phyloP scores from a whole-genome alignment of 257 asterid species.

The Solanum pinnatisectum region DNA sequence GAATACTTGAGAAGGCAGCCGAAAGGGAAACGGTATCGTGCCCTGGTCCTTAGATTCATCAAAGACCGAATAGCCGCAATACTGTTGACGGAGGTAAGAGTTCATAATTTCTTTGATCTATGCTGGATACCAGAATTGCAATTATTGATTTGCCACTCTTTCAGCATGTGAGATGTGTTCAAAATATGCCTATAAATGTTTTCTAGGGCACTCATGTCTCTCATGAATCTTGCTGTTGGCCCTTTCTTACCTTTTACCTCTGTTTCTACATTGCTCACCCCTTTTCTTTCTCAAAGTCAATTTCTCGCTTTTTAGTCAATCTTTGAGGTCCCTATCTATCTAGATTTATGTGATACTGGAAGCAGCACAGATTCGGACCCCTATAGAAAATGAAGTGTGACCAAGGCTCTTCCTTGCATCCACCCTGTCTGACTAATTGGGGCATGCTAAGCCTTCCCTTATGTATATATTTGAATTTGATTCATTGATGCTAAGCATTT shows the following conservation, averaged over 20 bases:
- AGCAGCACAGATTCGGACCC: not conserved
- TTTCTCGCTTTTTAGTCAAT: not conserved
- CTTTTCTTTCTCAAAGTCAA: not conserved
- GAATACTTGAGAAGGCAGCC: constrained; percentile 87
- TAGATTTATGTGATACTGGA: not conserved
- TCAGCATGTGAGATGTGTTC: not conserved
- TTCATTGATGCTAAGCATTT: not conserved
- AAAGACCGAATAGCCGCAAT: constrained; percentile 85
- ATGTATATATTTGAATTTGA: not conserved
- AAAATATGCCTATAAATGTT: not conserved
- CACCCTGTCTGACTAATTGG: not conserved
- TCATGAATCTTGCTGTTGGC: not conserved
- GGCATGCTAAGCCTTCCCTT: not conserved
- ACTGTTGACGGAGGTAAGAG: constrained; percentile 73
- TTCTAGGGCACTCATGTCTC: not conserved
- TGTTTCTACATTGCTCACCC: not conserved
- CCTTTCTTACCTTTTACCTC: not conserved
- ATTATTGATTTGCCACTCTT: not conserved
- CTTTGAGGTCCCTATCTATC: not conserved
- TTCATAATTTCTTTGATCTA: not conserved
- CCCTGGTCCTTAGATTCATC: constrained; percentile 79
- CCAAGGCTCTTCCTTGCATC: not conserved
- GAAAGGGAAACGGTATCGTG: constrained; percentile 45
- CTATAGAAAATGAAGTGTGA: not conserved
- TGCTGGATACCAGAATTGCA: not conserved